Evolutionary conservation across 345 rosid genomes (phyloP).

Genomic region (Eutrema heterophyllum): DNA sequence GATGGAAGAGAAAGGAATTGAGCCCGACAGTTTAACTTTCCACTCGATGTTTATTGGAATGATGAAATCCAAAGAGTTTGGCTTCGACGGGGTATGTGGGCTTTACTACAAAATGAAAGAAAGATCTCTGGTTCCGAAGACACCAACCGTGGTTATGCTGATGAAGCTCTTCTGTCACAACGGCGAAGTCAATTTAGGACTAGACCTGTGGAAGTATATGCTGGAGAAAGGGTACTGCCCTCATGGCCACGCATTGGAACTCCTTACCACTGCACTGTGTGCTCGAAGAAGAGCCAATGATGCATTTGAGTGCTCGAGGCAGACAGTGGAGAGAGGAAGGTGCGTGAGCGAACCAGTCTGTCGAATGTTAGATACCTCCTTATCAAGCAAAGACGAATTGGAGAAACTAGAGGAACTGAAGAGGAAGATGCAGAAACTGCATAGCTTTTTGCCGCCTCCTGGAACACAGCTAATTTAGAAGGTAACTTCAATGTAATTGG

Average conservation of each 20-base stretch:
- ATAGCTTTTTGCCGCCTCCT: conserved; percentile 47
- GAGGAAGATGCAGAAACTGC: conserved; percentile 40
- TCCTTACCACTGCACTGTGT: conserved; percentile 66
- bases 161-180: conserved; percentile 72
- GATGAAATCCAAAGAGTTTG: conserved; percentile 50
- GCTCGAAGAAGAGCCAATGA: conserved; percentile 50
- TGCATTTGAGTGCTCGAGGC: conserved; percentile 64
- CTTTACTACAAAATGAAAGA: conserved; percentile 52
- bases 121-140: conserved; percentile 53
- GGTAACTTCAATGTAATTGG: background rate
- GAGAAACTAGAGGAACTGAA: conserved; percentile 52
- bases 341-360: conserved; percentile 45
- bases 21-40: conserved; percentile 55
- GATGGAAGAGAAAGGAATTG: conserved; percentile 59
- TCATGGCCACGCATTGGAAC: conserved; percentile 72
- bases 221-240: conserved; percentile 70
- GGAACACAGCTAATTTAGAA: conserved; percentile 27
- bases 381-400: conserved; percentile 34
- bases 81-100: conserved; percentile 45
- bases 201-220: conserved; percentile 58
- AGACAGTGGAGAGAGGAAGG: conserved; percentile 73
- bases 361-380: conserved; percentile 47
- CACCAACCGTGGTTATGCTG: conserved; percentile 73
- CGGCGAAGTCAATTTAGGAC: conserved; percentile 47
- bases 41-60: conserved; percentile 66